Conservation (phyloP, 495 filamentous ascomycete species). For the Penicillium roqueforti region DNA sequence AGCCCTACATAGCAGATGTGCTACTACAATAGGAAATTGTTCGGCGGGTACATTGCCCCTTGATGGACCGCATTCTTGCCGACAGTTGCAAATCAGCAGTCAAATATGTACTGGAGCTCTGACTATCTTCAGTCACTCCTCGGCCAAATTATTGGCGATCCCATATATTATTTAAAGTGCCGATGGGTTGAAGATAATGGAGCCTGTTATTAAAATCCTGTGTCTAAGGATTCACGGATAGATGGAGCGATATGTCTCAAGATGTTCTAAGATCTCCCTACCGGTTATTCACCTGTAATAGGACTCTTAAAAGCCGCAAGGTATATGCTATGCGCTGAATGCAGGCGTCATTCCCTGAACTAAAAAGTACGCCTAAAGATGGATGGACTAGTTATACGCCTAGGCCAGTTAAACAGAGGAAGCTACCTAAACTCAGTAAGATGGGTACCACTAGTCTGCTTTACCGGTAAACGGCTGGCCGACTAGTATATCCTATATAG, state of each 20-base stretch:
- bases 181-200: slow-evolving; percentile 3
- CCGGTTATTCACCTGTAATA: neutral
- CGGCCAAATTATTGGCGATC: slow-evolving; percentile 2
- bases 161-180: neutral
- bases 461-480: neutral
- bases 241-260: slow-evolving; percentile 1
- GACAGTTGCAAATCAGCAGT: too few species aligned
- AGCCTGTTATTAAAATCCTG: neutral
- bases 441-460: neutral
- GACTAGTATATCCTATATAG: neutral
- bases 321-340: slow-evolving; percentile 1
- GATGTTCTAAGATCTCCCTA: slow-evolving; percentile 1
- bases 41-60: too few species aligned
- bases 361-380: neutral
- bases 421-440: neutral
- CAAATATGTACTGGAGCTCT: neutral
- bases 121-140: neutral
- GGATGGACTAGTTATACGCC: neutral
- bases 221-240: neutral
- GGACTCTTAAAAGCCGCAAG: neutral
- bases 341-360: neutral
- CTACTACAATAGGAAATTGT: too few species aligned
- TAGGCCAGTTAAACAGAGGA: neutral
- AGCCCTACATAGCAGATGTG: too few species aligned
- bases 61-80: too few species aligned